These are phyloP conservation scores for Phyllostachys edulis DNA, from an alignment of 176 grass and related monocot species.

Conservation along the genomic window DNA sequence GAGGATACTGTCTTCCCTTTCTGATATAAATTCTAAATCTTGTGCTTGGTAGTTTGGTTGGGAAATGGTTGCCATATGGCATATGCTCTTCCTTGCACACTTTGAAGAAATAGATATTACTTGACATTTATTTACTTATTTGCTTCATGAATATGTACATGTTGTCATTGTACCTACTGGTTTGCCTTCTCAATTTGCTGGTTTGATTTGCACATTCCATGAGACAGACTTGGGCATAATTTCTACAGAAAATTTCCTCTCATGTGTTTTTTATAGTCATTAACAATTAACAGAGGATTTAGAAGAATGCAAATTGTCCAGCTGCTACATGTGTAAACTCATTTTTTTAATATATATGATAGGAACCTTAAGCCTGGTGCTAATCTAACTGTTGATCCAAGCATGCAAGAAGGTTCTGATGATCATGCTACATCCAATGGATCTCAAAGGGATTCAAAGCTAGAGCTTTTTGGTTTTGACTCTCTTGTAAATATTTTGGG, in stretches of 20 bases:
- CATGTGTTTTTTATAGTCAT: neutral
- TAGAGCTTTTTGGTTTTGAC: conserved; percentile 98
- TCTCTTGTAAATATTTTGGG: conserved; percentile 99
- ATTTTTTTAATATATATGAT: conserved; percentile 29
- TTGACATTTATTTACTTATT: conserved; percentile 17
- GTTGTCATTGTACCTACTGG: neutral
- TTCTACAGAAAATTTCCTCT: conserved; percentile 17
- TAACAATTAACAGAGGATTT: neutral
- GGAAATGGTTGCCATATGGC: neutral
- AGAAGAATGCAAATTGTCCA: neutral
- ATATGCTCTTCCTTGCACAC: neutral
- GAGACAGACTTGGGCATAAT: neutral
- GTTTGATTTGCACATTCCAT: neutral
- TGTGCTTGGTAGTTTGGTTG: neutral
- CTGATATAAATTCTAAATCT: neutral
- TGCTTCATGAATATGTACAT: neutral
- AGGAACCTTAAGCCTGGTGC: conserved; percentile 68
- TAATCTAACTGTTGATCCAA: conserved; percentile 50
- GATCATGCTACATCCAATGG: conserved; percentile 41
- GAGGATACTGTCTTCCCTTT: neutral
- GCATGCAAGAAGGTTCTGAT: conserved; percentile 46
- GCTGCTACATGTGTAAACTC: conserved; percentile 24
- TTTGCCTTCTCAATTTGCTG: neutral
- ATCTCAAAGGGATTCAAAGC: conserved; percentile 83
- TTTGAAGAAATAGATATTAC: conserved; percentile 12